Conservation (phyloP, 2,329 filamentous ascomycete species). For the Amauroascus niger region DNA sequence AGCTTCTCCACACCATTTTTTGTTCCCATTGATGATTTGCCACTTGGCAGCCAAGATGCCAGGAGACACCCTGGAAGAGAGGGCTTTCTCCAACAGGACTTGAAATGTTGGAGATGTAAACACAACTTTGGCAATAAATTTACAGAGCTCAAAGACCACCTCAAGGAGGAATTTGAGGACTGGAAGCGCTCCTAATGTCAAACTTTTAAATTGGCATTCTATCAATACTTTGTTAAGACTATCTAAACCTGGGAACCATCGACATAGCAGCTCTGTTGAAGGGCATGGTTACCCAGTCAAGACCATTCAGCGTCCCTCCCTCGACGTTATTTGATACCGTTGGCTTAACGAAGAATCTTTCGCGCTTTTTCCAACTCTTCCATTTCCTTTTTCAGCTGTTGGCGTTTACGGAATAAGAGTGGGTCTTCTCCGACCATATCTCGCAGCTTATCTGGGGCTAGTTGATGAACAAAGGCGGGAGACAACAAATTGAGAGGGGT, state of each 20-base stretch:
- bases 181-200: constrained; percentile 57
- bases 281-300: too few relatives aligned
- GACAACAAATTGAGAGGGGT: constrained; percentile 48
- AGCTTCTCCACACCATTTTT: constrained; percentile 83
- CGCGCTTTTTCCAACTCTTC: constrained; percentile 31
- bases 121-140: constrained; percentile 65
- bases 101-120: constrained; percentile 79
- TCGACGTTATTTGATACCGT: too few relatives aligned
- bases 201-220: background rate
- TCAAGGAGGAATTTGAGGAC: constrained; percentile 61
- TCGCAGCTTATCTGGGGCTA: constrained; percentile 44
- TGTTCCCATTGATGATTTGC: constrained; percentile 67
- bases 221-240: background rate
- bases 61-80: constrained; percentile 48
- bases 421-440: constrained; percentile 51
- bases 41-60: constrained; percentile 56
- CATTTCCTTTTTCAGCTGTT: constrained; percentile 40
- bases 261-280: background rate
- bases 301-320: too few relatives aligned
- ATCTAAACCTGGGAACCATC: background rate
- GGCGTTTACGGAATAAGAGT: constrained; percentile 33
- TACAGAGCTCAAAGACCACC: constrained; percentile 61
- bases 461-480: constrained; percentile 40
- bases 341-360: background rate
- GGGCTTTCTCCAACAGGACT: constrained; percentile 54